Percentiles rank a stretch among this genome's conserved stretches.
Evolutionary conservation across 2,329 filamentous ascomycete species (phyloP).

Genomic region (Calonectria hongkongensis): DNA sequence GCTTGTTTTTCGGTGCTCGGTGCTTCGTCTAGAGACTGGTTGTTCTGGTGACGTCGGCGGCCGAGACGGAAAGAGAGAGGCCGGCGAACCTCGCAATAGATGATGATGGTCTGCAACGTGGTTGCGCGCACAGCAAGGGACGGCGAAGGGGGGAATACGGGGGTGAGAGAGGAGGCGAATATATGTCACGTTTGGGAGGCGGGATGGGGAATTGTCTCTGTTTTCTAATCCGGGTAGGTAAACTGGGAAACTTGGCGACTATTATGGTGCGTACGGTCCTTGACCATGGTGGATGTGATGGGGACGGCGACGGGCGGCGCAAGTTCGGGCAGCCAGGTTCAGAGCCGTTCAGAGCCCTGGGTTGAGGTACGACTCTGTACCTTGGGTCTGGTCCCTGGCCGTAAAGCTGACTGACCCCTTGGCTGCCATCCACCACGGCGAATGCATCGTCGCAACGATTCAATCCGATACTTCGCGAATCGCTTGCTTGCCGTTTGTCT

Average conservation of each 20-base stretch:
- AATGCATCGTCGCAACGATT: slow-evolving; percentile 37
- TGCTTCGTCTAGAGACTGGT: slow-evolving; percentile 49
- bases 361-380: slow-evolving; percentile 31
- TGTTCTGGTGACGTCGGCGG: slow-evolving; percentile 56
- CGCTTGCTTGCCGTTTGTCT: slow-evolving; percentile 31
- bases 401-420: slow-evolving; percentile 24
- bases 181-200: slow-evolving; percentile 7
- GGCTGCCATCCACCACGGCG: slow-evolving; percentile 15
- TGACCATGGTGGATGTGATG: slow-evolving; percentile 33
- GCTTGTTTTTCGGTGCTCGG: slow-evolving; percentile 41
- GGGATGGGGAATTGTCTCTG: slow-evolving; percentile 30
- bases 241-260: slow-evolving; percentile 16
- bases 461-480: slow-evolving; percentile 43
- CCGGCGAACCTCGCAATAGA: slow-evolving; percentile 25
- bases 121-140: slow-evolving; percentile 25
- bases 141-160: not conserved
- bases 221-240: slow-evolving; percentile 24
- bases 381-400: slow-evolving; percentile 23
- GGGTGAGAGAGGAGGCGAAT: not conserved
- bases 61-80: slow-evolving; percentile 47
- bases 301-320: slow-evolving; percentile 37
- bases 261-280: slow-evolving; percentile 27
- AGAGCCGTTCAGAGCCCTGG: slow-evolving; percentile 10
- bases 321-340: slow-evolving; percentile 33
- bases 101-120: slow-evolving; percentile 9